Base-by-base conservation (phyloP, 768 basidiomycete genomes). In the Panaeolus papilionaceus region DNA sequence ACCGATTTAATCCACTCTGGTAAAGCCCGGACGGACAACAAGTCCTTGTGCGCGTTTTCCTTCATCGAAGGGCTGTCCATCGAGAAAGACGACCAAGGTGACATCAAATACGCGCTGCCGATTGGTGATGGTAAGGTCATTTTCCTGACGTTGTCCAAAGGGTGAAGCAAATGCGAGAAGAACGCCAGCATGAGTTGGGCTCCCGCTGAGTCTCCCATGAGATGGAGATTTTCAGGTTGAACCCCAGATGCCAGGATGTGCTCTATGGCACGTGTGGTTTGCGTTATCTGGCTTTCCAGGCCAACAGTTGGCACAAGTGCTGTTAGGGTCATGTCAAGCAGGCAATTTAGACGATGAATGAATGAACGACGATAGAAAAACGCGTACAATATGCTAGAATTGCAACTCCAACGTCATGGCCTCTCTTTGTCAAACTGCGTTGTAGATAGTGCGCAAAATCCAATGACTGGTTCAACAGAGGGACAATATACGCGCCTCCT, bases 181-280 rank as follows among this genome's bases (percentile, higher is more conserved):
- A 78, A 40, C 66, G 78, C 75, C 6, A 76, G 65, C 38, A 76
- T 66, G 45, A 80, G 71, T 45, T 75, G 75, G 16, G 67, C 80
- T n/a, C 80, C 80, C 1, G 80, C 79, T 1, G 80, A 81, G 67
- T 81, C 80, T 5, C 80, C 79, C 2, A 71, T 69, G 39, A 81
- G 67, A 28, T 76, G 73, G 40, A 81, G 75, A 67, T 79, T 77
- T 58, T 77, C 72, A 0, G 78, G 77, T 42, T 72, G 64, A 63
- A 77, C 74, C 28, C 79, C 80, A 3, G 75, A 67, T 14, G 70
- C 68, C 26, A 78, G 47, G 7, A 81, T 72, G 67, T 75, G 74
- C 18, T 76, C 71, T 44, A 81, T 71, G 26, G 75, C 77, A 5
- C 70, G 64, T 0, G 72, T 69, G 4, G 73, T 68, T 64, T 80